A percentile compares a stretch with the other conserved stretches of the same genome.
phyloP scores from a whole-genome alignment of 2,329 filamentous ascomycete genomes.

The Monosporascus sp. region DNA sequence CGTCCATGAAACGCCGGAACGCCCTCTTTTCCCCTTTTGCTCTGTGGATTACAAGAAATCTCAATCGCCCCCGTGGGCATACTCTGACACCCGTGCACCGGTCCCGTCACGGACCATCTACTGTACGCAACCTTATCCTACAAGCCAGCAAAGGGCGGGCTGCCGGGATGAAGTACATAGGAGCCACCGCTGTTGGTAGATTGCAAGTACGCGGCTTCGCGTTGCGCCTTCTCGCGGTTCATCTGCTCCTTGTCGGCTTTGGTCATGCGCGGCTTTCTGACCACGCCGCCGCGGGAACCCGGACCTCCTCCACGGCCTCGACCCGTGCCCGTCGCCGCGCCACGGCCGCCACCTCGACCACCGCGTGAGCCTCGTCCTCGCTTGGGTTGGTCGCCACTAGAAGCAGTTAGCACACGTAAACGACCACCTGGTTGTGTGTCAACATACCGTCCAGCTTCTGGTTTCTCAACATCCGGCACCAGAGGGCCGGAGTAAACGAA shows the following conservation, averaged over 20 bases:
- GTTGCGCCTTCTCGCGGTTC: slow-evolving; percentile 74
- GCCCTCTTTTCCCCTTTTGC: too few relatives aligned
- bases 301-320: slow-evolving; percentile 40
- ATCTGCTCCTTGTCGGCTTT: slow-evolving; percentile 79
- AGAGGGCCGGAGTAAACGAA: slow-evolving; percentile 96
- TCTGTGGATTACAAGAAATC: too few relatives aligned
- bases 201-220: slow-evolving; percentile 43
- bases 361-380: slow-evolving; percentile 51
- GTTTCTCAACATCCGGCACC: slow-evolving; percentile 79
- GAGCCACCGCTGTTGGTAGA: slow-evolving; percentile 17
- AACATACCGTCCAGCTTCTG: slow-evolving; percentile 45
- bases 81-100: too few relatives aligned
- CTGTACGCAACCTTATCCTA: slow-evolving; percentile 5
- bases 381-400: slow-evolving; percentile 67
- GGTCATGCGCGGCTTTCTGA: slow-evolving; percentile 77
- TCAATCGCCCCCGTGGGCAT: too few relatives aligned
- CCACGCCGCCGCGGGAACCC: slow-evolving; percentile 69
- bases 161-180: slow-evolving; percentile 25
- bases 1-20: too few relatives aligned
- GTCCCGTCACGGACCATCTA: too few relatives aligned
- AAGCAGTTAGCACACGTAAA: slow-evolving; percentile 28
- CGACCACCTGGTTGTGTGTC: not conserved
- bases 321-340: slow-evolving; percentile 1
- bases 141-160: slow-evolving; percentile 28
- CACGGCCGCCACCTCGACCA: slow-evolving; percentile 28